Base-by-base conservation (phyloP, 805 yeast genomes). In the Candida pseudofarinosa region DNA sequence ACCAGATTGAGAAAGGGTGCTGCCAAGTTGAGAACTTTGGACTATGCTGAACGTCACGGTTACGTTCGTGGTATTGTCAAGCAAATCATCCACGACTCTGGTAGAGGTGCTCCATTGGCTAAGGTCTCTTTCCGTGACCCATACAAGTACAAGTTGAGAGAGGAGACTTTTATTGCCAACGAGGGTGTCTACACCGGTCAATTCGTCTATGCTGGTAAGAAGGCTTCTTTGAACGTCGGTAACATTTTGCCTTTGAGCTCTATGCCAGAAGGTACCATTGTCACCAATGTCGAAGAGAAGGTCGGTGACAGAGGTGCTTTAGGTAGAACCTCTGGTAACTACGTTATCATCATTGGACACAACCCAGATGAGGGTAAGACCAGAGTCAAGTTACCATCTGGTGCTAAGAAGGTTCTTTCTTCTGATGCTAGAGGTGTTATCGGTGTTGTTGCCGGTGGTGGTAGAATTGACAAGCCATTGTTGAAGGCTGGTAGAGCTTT, bases 1-100 rank as follows among this genome's bases (percentile, higher is more conserved):
- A 91, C 98, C 83, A 91, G 98, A 80, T 88, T 93, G 77, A 89
- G 99, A 87, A 88, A 93, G 81, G 99, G 99, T 76, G 98, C 99
- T 74, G 99, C 99, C 73, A 91, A 91, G 88, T 85, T 91, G 76
- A 88, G 99, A 85, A 86, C 96, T 73, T 85, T 91, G 74, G 98
- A 93, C 79, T 91, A 82, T 69, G 95, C 98, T 76, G 99, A 93
- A 82, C 91, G 96, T 75, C 97, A 91, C 76, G 99, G 99, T 72
- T 93, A 93, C 90, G 85, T 91, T 69, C 95, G 98, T 79, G 99
- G 99, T 80, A 82, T 93, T 60, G 99, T 91, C 65, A 91, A 90
- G 85, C 91, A 86, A 76, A 93, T 91, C 77, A 80, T 93, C 77
- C 99, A 91, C 81, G 99, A 91, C 72, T 93, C 99, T 70, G 99